These are phyloP conservation scores for Entophlyctis luteolus DNA, from an alignment of 192 early-diverging fungal genomes.

Conservation along the genomic window DNA sequence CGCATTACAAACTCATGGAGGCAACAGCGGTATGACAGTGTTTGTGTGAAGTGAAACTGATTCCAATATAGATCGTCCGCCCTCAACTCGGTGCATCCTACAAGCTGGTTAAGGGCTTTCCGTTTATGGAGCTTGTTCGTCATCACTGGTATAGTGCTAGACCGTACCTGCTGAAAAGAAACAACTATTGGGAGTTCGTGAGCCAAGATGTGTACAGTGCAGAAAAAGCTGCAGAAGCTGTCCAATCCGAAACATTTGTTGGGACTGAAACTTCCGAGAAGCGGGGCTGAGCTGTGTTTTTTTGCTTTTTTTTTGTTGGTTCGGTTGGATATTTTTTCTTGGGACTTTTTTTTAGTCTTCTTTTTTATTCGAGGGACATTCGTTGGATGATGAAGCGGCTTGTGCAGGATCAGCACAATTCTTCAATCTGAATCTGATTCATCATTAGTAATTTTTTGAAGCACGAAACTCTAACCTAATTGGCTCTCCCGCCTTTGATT, in stretches of 20 bases:
- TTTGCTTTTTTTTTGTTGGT: neutral
- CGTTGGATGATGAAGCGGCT: too few species aligned
- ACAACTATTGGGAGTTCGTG: slow-evolving; percentile 12
- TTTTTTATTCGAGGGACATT: too few species aligned
- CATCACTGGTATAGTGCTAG: slow-evolving; percentile 28
- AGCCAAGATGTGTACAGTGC: slow-evolving; percentile 5
- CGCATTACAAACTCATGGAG: slow-evolving; percentile 44
- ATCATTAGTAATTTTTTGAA: too few species aligned
- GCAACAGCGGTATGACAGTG: slow-evolving; percentile 36
- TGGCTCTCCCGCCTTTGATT: too few species aligned
- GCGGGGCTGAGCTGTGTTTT: too few species aligned
- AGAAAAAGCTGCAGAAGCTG: neutral
- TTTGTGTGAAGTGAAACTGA: neutral
- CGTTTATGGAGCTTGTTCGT: slow-evolving; percentile 35
- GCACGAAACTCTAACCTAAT: too few species aligned
- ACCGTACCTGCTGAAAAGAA: slow-evolving; percentile 6
- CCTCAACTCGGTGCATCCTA: slow-evolving; percentile 30
- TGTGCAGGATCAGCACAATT: too few species aligned
- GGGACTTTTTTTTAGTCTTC: too few species aligned
- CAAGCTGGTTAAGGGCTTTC: slow-evolving; percentile 35
- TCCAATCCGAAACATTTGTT: neutral
- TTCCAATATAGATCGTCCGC: slow-evolving; percentile 1
- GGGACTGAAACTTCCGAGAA: too few species aligned
- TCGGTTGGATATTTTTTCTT: neutral
- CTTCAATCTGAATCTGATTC: too few species aligned